phyloP scores from a whole-genome alignment of 768 basidiomycete species.

The Collybiopsis confluens region DNA sequence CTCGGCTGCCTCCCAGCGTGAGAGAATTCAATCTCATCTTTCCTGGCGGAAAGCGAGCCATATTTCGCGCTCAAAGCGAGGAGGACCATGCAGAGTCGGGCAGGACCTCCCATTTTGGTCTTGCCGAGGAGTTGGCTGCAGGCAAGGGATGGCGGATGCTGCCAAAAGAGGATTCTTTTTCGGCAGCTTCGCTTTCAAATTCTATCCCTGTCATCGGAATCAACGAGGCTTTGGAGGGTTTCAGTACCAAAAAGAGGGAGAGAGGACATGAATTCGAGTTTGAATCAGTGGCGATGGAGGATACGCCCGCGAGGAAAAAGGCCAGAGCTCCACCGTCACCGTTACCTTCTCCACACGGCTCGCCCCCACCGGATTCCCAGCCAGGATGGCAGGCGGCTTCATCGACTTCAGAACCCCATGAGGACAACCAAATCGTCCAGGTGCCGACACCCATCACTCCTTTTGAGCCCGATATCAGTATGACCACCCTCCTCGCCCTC shows the following conservation, averaged over 20 bases:
- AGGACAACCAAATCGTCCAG: neutral
- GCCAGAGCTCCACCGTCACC: constrained; percentile 47
- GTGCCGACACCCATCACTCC: neutral
- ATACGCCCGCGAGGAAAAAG: constrained; percentile 65
- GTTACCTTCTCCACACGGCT: neutral
- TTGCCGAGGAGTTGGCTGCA: constrained; percentile 46
- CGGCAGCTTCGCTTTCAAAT: constrained; percentile 12
- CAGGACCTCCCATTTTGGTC: neutral
- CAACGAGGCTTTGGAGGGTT: constrained; percentile 78
- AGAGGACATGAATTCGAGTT: constrained; percentile 57
- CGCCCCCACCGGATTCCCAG: neutral
- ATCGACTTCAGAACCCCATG: constrained; percentile 17
- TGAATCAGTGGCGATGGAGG: constrained; percentile 40
- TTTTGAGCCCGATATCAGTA: constrained; percentile 74
- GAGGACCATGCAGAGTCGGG: constrained; percentile 59
- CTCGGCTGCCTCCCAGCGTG: constrained; percentile 67
- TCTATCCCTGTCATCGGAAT: constrained; percentile 52
- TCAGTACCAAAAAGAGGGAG: constrained; percentile 59
- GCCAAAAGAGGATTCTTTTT: constrained; percentile 56
- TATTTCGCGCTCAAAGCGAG: constrained; percentile 64
- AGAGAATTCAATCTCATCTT: constrained; percentile 76
- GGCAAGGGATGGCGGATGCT: constrained; percentile 78
- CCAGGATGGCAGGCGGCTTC: neutral
- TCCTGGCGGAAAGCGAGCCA: constrained; percentile 76
- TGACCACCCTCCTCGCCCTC: constrained; percentile 83